Evolutionary conservation across 2,329 filamentous ascomycete genomes (phyloP), one percentile per base, ranked within the genome.

Genomic region (Epichloe aotearoae): DNA sequence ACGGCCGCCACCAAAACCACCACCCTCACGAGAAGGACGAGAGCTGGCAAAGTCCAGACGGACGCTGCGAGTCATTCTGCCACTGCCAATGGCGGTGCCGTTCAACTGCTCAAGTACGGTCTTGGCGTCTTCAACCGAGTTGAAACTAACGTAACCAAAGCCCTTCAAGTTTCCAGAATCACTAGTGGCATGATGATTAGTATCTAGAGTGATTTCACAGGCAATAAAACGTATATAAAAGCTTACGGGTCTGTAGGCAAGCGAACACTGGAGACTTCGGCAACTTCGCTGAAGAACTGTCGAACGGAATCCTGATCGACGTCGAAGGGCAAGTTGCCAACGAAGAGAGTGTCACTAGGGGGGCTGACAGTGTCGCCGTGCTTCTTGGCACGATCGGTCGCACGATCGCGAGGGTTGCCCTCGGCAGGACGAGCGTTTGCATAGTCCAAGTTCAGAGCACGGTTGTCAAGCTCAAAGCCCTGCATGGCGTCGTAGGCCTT

Each of bases 271-370:
- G 84, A 79, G 65, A 93, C 80, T 64, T 74, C 76, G 57, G 81
- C 80, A 60, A 83, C 77, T 59, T 84, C 77, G 61, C 73, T 73
- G 74, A 95, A 95, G 66, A 85, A 82, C 59, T 84, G 79, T 55
- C 75, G 76, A 59, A 96, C 76, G 57, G 74, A 71, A 51, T 90
- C 84, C 73, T 94, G 86, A 62, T 84, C 82, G 61, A 83, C 82
- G 57, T 87, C 82, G 71, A 94, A 96, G 47, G 86, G 83, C 58
- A 96, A 73, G 76, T 96, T 96, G 62, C 89, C 90, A 58, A 95
- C 82, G 70, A 93, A 96, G 53, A 96, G 78, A 41, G 90, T 96
- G 58, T 90, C 85, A 65, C 82, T 86, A 66, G 87, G 84, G 55
- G 86, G 79, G 74, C 84, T 90, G 64, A 83, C 73, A 59, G 79